phyloP scores from a whole-genome alignment of 352 stramenopile species.

The Phytophthora ohioensis region DNA sequence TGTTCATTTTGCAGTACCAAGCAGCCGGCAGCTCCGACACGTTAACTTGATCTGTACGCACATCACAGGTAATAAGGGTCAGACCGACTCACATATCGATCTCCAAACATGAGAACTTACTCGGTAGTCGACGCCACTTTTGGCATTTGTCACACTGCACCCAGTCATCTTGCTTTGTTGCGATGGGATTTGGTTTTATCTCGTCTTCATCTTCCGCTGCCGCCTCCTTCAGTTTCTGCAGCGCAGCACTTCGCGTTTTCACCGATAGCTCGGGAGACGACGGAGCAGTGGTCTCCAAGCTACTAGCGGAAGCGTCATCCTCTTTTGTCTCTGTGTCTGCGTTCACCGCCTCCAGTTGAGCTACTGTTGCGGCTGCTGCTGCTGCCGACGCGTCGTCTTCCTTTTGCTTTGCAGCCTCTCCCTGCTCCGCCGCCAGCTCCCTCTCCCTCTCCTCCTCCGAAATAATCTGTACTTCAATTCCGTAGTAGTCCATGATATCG shows the following conservation, averaged over 20 bases:
- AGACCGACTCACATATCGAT: conserved; percentile 1
- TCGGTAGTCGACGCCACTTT: conserved; percentile 85
- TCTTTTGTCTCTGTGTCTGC: conserved; percentile 19
- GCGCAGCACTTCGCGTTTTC: conserved; percentile 58
- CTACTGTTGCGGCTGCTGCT: conserved; percentile 1
- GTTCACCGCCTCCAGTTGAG: background rate
- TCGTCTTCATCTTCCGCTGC: conserved; percentile 54
- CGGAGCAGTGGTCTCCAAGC: conserved; percentile 29
- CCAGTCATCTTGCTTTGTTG: conserved; percentile 87
- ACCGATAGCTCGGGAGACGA: conserved; percentile 51
- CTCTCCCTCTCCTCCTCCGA: conserved; percentile 68
- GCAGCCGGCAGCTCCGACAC: conserved; percentile 74
- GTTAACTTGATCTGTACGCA: conserved; percentile 74
- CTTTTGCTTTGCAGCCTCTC: background rate
- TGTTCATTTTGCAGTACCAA: conserved; percentile 91
- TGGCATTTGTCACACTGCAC: conserved; percentile 89
- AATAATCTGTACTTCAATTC: conserved; percentile 78
- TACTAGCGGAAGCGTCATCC: conserved; percentile 17
- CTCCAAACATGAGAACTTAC: conserved; percentile 40
- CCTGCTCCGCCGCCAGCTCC: conserved; percentile 33
- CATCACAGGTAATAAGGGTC: background rate
- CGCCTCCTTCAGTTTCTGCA: conserved; percentile 61
- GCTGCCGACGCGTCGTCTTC: background rate
- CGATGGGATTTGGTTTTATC: conserved; percentile 53
- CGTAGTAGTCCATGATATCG: conserved; percentile 82